phyloP scores from a whole-genome alignment of 768 basidiomycete genomes.

The Tephrocybe sp. region DNA sequence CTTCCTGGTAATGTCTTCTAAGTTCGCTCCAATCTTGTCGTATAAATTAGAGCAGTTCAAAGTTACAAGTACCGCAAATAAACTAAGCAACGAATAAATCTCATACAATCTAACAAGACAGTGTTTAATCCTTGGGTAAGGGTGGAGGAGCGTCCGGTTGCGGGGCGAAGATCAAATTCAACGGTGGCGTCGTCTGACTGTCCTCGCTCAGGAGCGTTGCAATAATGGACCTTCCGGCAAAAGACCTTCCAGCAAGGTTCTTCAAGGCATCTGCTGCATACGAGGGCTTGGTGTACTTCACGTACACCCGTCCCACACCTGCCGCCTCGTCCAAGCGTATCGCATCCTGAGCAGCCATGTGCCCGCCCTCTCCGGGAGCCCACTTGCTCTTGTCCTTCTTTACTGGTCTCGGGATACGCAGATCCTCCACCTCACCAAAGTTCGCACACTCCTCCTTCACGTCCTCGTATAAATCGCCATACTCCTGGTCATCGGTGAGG shows the following conservation, averaged over 20 bases:
- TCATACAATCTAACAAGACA: conserved; percentile 17
- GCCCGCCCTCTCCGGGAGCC: conserved; percentile 60
- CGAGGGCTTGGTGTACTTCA: conserved; percentile 70
- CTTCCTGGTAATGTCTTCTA: no score
- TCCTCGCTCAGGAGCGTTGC: conserved; percentile 83
- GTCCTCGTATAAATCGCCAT: conserved; percentile 92
- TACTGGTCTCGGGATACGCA: conserved; percentile 85
- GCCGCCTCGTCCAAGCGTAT: conserved; percentile 81
- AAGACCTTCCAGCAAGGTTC: conserved; percentile 86
- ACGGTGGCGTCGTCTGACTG: conserved; percentile 81
- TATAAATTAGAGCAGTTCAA: neutral
- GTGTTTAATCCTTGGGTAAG: conserved; percentile 40
- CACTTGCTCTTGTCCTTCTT: conserved; percentile 85
- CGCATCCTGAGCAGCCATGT: conserved; percentile 63
- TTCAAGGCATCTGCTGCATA: conserved; percentile 75
- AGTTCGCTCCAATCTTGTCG: no score
- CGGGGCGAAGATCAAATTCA: conserved; percentile 81
- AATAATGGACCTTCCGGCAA: conserved; percentile 84
- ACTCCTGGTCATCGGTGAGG: conserved; percentile 86
- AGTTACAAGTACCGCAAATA: neutral
- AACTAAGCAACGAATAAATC: conserved; percentile 1
- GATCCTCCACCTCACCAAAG: conserved; percentile 80
- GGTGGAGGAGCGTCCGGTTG: conserved; percentile 83
- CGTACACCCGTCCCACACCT: conserved; percentile 95
- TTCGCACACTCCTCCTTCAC: conserved; percentile 87